A percentile compares a stretch with the other conserved stretches of the same genome.
Evolutionary conservation across 371 early-diverging fungal genomes (phyloP).

Genomic region (Gilbertella persicaria): DNA sequence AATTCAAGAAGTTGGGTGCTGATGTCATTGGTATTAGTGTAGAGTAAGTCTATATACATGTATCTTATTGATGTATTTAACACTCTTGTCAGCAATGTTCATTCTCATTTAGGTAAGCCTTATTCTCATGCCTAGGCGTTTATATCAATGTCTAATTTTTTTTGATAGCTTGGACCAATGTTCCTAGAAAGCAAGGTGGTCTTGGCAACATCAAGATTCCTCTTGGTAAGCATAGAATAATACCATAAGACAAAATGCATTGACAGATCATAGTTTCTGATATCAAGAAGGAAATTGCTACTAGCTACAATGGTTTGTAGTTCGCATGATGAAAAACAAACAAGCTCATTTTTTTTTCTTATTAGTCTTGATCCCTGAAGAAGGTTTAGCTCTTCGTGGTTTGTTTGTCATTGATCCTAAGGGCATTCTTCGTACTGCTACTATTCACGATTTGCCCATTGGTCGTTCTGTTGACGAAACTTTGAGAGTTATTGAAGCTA

Average conservation of each 20-base stretch:
- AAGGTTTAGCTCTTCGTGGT: slow-evolving; percentile 69
- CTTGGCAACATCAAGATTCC: slow-evolving; percentile 77
- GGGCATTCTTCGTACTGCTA: slow-evolving; percentile 68
- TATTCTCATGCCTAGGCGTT: not conserved
- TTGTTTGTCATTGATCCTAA: slow-evolving; percentile 95
- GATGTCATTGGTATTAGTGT: slow-evolving; percentile 53
- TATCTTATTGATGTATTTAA: not conserved
- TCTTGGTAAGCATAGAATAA: slow-evolving; percentile 30
- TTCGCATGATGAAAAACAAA: slow-evolving; percentile 30
- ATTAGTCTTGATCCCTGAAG: slow-evolving; percentile 67
- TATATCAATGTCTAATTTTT: not conserved
- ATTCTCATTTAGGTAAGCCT: slow-evolving; percentile 49
- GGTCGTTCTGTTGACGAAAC: slow-evolving; percentile 96
- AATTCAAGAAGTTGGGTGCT: slow-evolving; percentile 68
- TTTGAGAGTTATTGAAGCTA: slow-evolving; percentile 93
- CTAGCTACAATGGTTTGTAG: slow-evolving; percentile 78
- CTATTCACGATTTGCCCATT: slow-evolving; percentile 78
- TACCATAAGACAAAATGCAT: not conserved
- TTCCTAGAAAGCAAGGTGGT: slow-evolving; percentile 78
- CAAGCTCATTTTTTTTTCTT: not conserved
- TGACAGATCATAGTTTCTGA: slow-evolving; percentile 67
- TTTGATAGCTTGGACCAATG: slow-evolving; percentile 61
- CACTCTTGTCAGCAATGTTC: slow-evolving; percentile 41
- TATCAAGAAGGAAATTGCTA: slow-evolving; percentile 81
- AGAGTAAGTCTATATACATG: slow-evolving; percentile 21